Evolutionary conservation across 495 filamentous ascomycete species (phyloP), one percentile per base, ranked within the genome.

Genomic region (Massariosphaeria phaeospora): DNA sequence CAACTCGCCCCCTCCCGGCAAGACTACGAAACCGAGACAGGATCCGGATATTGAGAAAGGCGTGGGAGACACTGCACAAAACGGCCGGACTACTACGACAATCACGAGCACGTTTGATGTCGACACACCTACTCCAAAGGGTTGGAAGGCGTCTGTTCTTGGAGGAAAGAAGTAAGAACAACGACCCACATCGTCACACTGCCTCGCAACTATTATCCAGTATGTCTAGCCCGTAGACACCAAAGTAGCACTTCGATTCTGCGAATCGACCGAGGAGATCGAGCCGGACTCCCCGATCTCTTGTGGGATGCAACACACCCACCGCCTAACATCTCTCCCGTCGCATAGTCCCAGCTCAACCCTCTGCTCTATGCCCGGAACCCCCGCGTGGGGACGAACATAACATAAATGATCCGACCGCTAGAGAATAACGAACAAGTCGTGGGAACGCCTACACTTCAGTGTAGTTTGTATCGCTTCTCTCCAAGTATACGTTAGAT

Each of bases 51-150:
- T 66, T 6, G 63, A 66, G 52, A 66, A 66, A 48, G 63, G 59
- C 12, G 2, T 47, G n/a, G 42, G 57, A 25, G 35, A 30, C 9
- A 31, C 29, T 15, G 57, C 36, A 31, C 39, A 47, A 51, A 48
- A 58, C 11, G 50, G 24, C 0, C 52, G 21, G 38, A 61, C 57
- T 12, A 64, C 56, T 8, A 64, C 61, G 9, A 64, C 61, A 6
- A 64, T 64, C 36, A 53, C 57, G 8, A 64, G 61, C 26, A 57
- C 50, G 9, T 64, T 64, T 38, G 62, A 64, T 35, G 57, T 61
- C 18, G 62, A 64, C n/a, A 61, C 62, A 30, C 62, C 62, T 9
- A 49, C 51, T 7, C 30, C 45, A 15, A 63, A 59, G 31, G 38
- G 29, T 18, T 64, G 61, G 61, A 64, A 59, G 43, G 15, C 42